Base-by-base conservation (phyloP, 306 rosid species). In the Arachis hypogaea region DNA sequence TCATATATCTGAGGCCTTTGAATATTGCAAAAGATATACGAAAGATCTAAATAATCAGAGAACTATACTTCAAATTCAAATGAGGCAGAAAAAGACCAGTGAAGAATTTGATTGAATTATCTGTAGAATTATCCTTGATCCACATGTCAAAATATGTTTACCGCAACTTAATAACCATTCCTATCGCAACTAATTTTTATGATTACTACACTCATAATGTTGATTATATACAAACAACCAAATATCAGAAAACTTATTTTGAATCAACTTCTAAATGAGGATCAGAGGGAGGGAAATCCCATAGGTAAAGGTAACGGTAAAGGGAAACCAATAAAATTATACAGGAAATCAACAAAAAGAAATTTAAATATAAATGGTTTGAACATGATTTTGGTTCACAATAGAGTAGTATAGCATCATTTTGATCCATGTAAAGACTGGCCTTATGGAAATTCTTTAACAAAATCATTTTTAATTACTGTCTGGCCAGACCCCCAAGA, bases 51-150 rank as follows among this genome's bases (percentile, higher is more conserved):
- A 62, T 11, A 7, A 52, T 62, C 62, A 49, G 9, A 47, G 49
- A 73, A 63, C 33, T 42, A 28, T 28, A 63, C 18, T 74, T 52
- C 4, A 63, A 73, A 69, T 45, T 52, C 33, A 52, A 54, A 63
- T 61, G 65, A 28, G 63, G 42, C 8, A 46, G 8, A 29, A 41
- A 38, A 41, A 12, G 18, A 43, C 47, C 11, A 74, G 62, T 59
- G 28, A 40, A 49, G 51, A 73, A 51, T n/a, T 30, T 22, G 11
- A 51, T 41, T 11, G 71, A 50, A 9, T 62, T 73, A 62, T 62
- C 63, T 7, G 40, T 11, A 38, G 22, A 59, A 5, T 2, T 16
- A 58, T 22, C 69, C 58, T 7, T 50, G 54, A 33, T 64, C 49
- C 50, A 62, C 36, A 75, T 41, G 38, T 7, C 10, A 9, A 62